Percentiles rank a stretch among this genome's conserved stretches.
Conservation (phyloP, 2,329 filamentous ascomycete genomes). For the Pseudocercospora pini-densiflorae region DNA sequence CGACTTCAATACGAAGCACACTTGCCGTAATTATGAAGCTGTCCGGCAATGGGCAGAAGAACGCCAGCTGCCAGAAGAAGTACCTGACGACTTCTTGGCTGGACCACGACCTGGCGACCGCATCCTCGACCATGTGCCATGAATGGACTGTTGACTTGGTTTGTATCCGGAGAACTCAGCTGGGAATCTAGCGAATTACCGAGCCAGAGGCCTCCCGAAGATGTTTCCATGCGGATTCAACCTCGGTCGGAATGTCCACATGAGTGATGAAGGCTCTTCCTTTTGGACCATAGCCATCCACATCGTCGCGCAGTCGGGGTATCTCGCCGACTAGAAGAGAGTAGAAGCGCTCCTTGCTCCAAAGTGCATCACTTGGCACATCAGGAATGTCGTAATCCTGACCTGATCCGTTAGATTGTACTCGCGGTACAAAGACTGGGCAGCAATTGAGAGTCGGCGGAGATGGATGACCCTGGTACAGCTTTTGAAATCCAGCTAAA, state of each 20-base stretch:
- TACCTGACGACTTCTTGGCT: conserved; percentile 26
- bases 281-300: conserved; percentile 49
- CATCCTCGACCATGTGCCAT: conserved; percentile 23
- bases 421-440: conserved; percentile 41
- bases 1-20: conserved; percentile 66
- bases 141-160: background rate
- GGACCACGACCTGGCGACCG: conserved; percentile 22
- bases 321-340: conserved; percentile 52
- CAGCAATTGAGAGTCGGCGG: conserved; percentile 37
- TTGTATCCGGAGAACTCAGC: background rate
- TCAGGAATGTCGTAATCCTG: conserved; percentile 18
- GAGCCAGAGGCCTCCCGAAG: background rate
- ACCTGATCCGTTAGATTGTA: background rate
- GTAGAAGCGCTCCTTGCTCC: conserved; percentile 46
- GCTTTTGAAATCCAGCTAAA: conserved; percentile 47
- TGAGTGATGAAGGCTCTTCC: conserved; percentile 52
- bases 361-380: conserved; percentile 33
- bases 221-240: conserved; percentile 39
- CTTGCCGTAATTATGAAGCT: conserved; percentile 62
- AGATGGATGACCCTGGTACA: conserved; percentile 36
- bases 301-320: conserved; percentile 49
- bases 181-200: background rate
- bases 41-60: conserved; percentile 59
- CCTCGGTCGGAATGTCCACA: conserved; percentile 46
- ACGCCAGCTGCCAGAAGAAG: conserved; percentile 56